These are phyloP conservation scores for Physaria fendleri DNA, from an alignment of 345 rosid species.

Conservation along the genomic window DNA sequence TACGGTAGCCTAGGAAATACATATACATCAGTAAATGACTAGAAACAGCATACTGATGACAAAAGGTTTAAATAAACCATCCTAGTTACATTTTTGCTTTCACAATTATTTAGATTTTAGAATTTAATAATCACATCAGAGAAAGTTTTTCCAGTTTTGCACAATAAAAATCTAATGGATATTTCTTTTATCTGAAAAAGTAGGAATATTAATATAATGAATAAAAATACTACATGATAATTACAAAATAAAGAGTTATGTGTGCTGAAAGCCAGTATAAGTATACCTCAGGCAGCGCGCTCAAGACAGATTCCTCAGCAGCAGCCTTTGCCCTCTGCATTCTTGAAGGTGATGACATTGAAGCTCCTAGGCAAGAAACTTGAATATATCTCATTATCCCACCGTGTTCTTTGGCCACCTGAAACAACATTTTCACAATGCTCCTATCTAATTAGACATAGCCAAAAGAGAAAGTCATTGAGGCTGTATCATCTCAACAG, in stretches of 20 bases:
- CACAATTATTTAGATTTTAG: background rate
- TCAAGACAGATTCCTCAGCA: conserved; percentile 81
- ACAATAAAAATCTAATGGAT: background rate
- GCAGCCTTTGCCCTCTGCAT: conserved; percentile 82
- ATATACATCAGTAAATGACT: conserved; percentile 18
- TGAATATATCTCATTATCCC: conserved; percentile 96
- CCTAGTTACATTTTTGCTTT: background rate
- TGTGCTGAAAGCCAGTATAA: background rate
- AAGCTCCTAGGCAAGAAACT: conserved; percentile 91
- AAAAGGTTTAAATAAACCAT: background rate
- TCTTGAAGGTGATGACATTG: conserved; percentile 74
- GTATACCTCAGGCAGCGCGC: conserved; percentile 74
- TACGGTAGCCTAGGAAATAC: conserved; percentile 73
- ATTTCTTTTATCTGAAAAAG: background rate
- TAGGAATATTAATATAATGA: background rate
- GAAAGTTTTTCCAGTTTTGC: background rate
- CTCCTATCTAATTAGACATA: conserved; percentile 9
- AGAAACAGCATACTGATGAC: conserved; percentile 1
- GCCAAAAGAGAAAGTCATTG: conserved; percentile 8
- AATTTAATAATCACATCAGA: background rate
- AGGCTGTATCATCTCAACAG: no score
- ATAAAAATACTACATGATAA: background rate
- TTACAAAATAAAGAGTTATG: background rate
- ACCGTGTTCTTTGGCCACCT: conserved; percentile 97
- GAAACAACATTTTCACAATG: conserved; percentile 23